Conservation (phyloP, 176 grass and related monocot species). For the Cocos nucifera region DNA sequence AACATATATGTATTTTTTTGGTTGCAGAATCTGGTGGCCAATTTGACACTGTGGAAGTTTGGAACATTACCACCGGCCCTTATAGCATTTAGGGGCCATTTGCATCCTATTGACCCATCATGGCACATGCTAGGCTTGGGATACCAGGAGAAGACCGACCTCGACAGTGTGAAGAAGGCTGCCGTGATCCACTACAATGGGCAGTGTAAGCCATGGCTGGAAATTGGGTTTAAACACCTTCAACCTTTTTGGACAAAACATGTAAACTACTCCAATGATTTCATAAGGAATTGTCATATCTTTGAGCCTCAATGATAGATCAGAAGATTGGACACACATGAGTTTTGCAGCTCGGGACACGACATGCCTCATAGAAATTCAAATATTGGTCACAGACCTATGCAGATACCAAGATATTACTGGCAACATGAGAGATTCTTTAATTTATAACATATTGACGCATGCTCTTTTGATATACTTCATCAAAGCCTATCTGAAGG, state of each 20-base stretch:
- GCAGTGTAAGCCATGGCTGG: constrained; percentile 88
- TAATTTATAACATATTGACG: too few species aligned
- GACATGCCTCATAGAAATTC: too few species aligned
- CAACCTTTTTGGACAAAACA: constrained; percentile 80
- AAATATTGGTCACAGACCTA: too few species aligned
- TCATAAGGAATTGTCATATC: constrained; percentile 77
- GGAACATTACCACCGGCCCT: constrained; percentile 75
- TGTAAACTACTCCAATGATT: constrained; percentile 80
- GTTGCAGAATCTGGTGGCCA: constrained; percentile 84
- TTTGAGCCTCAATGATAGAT: constrained; percentile 41
- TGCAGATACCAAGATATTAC: too few species aligned
- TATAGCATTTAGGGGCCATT: constrained; percentile 81
- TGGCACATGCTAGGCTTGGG: constrained; percentile 92
- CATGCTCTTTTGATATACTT: too few species aligned
- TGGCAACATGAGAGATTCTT: not conserved
- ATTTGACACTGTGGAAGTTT: constrained; percentile 84
- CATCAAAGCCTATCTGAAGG: too few species aligned
- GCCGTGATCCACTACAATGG: constrained; percentile 87
- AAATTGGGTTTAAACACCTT: constrained; percentile 78
- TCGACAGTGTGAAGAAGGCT: constrained; percentile 49
- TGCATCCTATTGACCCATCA: constrained; percentile 61
- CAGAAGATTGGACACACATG: not conserved
- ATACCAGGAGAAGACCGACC: constrained; percentile 72
- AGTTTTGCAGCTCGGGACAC: too few species aligned
- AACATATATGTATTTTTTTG: constrained; percentile 5